Percentiles rank a stretch among this genome's conserved stretches.
Evolutionary conservation across 2,329 filamentous ascomycete genomes (phyloP).

Genomic region (Diplocarpon rosae): DNA sequence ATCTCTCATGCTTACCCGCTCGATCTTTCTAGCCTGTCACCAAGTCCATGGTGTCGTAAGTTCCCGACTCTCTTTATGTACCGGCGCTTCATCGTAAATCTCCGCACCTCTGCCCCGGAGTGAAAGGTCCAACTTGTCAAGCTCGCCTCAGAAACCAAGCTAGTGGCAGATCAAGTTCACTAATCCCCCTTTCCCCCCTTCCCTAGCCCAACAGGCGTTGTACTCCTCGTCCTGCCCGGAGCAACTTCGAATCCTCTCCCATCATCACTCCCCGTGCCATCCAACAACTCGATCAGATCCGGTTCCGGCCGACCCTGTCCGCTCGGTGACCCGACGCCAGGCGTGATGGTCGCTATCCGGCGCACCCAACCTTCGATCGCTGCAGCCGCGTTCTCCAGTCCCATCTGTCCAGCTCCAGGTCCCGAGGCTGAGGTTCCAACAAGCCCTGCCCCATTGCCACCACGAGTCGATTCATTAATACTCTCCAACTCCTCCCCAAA

Average conservation of each 20-base stretch:
- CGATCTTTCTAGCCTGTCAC: too few species aligned
- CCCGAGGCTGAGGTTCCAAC: background rate
- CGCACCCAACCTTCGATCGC: constrained; percentile 86
- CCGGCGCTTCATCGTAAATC: too few species aligned
- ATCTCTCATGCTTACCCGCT: too few species aligned
- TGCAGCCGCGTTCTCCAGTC: constrained; percentile 73
- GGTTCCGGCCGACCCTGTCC: constrained; percentile 32
- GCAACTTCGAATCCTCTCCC: constrained; percentile 29
- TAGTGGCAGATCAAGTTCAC: too few species aligned
- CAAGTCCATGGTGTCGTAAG: too few species aligned
- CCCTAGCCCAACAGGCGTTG: too few species aligned
- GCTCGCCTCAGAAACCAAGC: too few species aligned
- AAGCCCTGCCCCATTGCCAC: constrained; percentile 32
- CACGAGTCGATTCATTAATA: constrained; percentile 31
- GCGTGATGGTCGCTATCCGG: constrained; percentile 60
- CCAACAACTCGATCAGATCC: constrained; percentile 63
- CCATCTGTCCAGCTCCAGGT: constrained; percentile 27
- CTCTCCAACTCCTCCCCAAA: constrained; percentile 30
- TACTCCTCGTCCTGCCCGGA: constrained; percentile 5
- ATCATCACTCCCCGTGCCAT: constrained; percentile 47
- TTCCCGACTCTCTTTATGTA: too few species aligned
- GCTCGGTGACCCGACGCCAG: constrained; percentile 30
- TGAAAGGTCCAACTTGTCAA: too few species aligned
- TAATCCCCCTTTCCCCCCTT: background rate
- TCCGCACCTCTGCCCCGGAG: too few species aligned